Evolutionary conservation across 345 rosid species (phyloP).

Genomic region (Hibiscus syriacus): DNA sequence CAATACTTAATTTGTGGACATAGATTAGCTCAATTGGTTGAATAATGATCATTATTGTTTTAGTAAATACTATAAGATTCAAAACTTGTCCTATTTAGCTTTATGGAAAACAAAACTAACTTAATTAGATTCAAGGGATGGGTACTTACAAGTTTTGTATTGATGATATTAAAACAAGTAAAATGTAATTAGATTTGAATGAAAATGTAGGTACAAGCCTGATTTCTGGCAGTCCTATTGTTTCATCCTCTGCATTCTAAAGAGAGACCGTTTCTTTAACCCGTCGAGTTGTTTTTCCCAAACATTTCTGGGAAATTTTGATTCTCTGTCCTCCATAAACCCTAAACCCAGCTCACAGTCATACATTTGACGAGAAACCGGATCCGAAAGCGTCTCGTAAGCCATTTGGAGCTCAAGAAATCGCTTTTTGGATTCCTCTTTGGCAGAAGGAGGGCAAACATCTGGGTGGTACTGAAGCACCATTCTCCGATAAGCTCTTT

Average conservation of each 20-base stretch:
- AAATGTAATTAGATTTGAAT: too few species aligned
- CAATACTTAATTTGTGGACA: too few species aligned
- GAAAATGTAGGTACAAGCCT: too few species aligned
- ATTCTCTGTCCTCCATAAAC: slow-evolving; percentile 2
- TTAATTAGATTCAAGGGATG: too few species aligned
- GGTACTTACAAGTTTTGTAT: too few species aligned
- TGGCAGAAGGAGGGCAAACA: slow-evolving; percentile 24
- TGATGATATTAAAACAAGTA: too few species aligned
- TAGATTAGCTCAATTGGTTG: too few species aligned
- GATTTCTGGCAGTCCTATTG: background rate
- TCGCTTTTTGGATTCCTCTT: slow-evolving; percentile 18
- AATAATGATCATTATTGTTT: too few species aligned
- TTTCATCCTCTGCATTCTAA: slow-evolving; percentile 19
- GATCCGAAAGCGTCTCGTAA: slow-evolving; percentile 36
- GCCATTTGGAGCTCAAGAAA: slow-evolving; percentile 37
- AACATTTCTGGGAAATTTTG: slow-evolving; percentile 13
- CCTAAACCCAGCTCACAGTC: slow-evolving; percentile 22
- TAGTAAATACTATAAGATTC: too few species aligned
- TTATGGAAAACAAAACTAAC: too few species aligned
- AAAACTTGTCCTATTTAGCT: too few species aligned
- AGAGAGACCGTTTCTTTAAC: slow-evolving; percentile 19
- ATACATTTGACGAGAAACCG: slow-evolving; percentile 13
- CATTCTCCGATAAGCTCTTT: slow-evolving; percentile 41
- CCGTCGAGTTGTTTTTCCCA: slow-evolving; percentile 33
- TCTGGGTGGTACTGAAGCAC: slow-evolving; percentile 34